These are phyloP conservation scores for Cordyceps cicadae DNA, from an alignment of 2,329 filamentous ascomycete species.

Conservation along the genomic window DNA sequence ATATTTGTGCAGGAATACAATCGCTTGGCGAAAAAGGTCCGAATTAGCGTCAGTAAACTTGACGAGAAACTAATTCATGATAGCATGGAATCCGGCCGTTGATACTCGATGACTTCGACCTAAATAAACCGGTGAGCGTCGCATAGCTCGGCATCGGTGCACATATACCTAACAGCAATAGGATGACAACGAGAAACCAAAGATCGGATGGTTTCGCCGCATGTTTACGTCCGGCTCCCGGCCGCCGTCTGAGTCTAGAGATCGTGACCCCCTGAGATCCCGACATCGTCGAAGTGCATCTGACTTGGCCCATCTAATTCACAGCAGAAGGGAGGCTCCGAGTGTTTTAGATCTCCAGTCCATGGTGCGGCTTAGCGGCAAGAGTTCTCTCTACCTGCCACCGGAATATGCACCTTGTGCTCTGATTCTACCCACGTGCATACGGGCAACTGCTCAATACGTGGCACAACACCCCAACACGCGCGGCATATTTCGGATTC, in stretches of 20 bases:
- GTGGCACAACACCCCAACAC: slow-evolving; percentile 48
- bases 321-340: slow-evolving; percentile 35
- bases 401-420: slow-evolving; percentile 48
- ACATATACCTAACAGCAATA: not conserved
- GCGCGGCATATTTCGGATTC: slow-evolving; percentile 54
- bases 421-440: slow-evolving; percentile 54
- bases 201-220: slow-evolving; percentile 30
- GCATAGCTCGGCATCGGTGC: not conserved
- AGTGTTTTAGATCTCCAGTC: slow-evolving; percentile 45
- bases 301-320: slow-evolving; percentile 41
- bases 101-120: slow-evolving; percentile 27
- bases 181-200: slow-evolving; percentile 14
- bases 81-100: slow-evolving; percentile 46
- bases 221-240: slow-evolving; percentile 24
- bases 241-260: slow-evolving; percentile 7
- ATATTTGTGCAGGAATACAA: slow-evolving; percentile 52
- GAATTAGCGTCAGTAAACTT: not conserved
- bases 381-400: slow-evolving; percentile 53
- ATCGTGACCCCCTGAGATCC: slow-evolving; percentile 13
- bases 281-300: slow-evolving; percentile 46
- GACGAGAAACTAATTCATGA: not conserved
- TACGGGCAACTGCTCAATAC: slow-evolving; percentile 58
- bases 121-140: slow-evolving; percentile 20
- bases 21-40: slow-evolving; percentile 48
- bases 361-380: slow-evolving; percentile 56